phyloP scores from a whole-genome alignment of 2,329 filamentous ascomycete species.

The Exophiala sp. region DNA sequence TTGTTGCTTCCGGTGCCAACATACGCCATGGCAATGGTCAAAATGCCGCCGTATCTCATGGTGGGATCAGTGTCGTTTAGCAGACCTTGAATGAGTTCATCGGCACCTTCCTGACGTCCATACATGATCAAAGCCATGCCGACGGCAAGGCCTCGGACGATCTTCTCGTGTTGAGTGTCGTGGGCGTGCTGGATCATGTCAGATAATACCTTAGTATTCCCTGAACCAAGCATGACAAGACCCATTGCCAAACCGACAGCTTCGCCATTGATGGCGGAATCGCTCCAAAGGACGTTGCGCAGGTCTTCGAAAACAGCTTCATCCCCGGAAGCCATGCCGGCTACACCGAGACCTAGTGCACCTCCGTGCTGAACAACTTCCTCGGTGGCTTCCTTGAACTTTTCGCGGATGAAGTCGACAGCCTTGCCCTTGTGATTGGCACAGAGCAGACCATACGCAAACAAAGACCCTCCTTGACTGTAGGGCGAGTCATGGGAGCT shows the following conservation, averaged over 20 bases:
- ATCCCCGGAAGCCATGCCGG: constrained; percentile 93
- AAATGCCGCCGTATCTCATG: constrained; percentile 91
- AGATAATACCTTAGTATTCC: constrained; percentile 84
- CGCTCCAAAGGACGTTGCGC: constrained; percentile 79
- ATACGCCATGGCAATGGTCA: constrained; percentile 97
- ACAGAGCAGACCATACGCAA: constrained; percentile 92
- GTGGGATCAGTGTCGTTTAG: constrained; percentile 90
- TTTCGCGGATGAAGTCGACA: constrained; percentile 42
- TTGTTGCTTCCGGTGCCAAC: constrained; percentile 98
- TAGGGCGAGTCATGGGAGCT: constrained; percentile 80
- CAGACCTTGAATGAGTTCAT: constrained; percentile 88
- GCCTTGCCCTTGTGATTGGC: constrained; percentile 95
- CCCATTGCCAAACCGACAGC: constrained; percentile 95
- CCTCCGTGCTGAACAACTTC: constrained; percentile 97
- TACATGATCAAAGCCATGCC: constrained; percentile 99
- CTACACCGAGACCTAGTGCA: constrained; percentile 88
- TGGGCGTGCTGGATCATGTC: constrained; percentile 98
- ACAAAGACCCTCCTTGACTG: constrained; percentile 91
- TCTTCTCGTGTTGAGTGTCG: constrained; percentile 98
- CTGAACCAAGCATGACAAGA: constrained; percentile 96
- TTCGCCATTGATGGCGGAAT: constrained; percentile 94
- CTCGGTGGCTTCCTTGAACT: constrained; percentile 45
- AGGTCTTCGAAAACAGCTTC: constrained; percentile 87
- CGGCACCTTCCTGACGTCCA: constrained; percentile 85
- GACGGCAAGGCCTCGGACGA: constrained; percentile 87